Evolutionary conservation across 176 grass and related monocot genomes (phyloP), one percentile per base, ranked within the genome.

Genomic region (Coix lacrymajobi): DNA sequence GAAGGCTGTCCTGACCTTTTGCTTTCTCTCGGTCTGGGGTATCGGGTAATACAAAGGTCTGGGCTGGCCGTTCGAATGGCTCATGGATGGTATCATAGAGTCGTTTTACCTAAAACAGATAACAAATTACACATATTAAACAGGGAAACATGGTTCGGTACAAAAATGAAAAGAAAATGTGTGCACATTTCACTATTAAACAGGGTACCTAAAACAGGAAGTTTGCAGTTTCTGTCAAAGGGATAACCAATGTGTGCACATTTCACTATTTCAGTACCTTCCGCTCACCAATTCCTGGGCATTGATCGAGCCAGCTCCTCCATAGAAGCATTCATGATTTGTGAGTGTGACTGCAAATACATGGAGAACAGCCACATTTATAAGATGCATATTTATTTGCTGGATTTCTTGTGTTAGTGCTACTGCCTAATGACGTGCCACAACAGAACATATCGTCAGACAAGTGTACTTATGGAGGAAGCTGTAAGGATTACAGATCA

Each of bases 71-170:
- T 86, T 79, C 93, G 76, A 98, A 98, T 44, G 96, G 92, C 84
- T 98, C 90, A 5, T 98, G 92, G 69, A 98, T 95, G 71, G 92
- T 95, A 84, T 98, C 95, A 84, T 97, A 81, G 19, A 98, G 88
- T 24, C 88, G 81, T 71, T 91, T 98, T 46, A 95, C 92, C 95
- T 98, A 44, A 20, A 90, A 70, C 31, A 46, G 26, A 51, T 48
- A 66, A 52, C 15, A 84, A 46, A 77, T 4, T 11, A 70, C 31
- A 66, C 57, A 67, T 39, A 43, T 68, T 34, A 54, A 70, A 34
- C 12, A 37, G 61, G 62, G 3, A 76, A 89, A 61, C 7, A 77
- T 11, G 31, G 3, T 34, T 24, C 7, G 22, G 46, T n/a, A n/a
- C n/a, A n/a, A n/a, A n/a, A n/a, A n/a, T n/a, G n/a, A n/a, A n/a